Percentiles rank a stretch among this genome's conserved stretches.
phyloP scores from a whole-genome alignment of 805 yeast species.

The Teunomyces tritomae region DNA sequence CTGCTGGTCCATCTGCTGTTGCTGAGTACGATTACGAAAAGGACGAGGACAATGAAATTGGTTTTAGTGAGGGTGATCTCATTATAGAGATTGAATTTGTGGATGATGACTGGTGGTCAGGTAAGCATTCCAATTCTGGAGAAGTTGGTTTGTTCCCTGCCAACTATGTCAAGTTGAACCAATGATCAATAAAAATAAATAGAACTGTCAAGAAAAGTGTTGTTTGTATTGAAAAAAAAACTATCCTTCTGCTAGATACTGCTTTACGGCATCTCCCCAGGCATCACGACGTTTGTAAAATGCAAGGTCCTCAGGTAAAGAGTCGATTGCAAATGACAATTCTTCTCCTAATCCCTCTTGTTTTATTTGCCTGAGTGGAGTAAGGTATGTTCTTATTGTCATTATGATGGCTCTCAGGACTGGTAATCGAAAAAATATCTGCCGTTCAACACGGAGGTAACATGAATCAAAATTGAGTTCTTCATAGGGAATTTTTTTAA shows the following conservation, averaged over 20 bases:
- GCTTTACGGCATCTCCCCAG: slow-evolving; percentile 40
- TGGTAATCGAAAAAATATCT: slow-evolving; percentile 35
- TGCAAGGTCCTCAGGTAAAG: slow-evolving; percentile 37
- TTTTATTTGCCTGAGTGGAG: slow-evolving; percentile 27
- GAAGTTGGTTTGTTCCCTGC: slow-evolving; percentile 87
- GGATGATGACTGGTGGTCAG: slow-evolving; percentile 98
- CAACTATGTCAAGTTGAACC: slow-evolving; percentile 59
- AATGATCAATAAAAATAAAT: slow-evolving; percentile 4
- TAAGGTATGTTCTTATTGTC: slow-evolving; percentile 38
- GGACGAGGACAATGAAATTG: slow-evolving; percentile 86
- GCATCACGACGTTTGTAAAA: slow-evolving; percentile 33
- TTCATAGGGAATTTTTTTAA: slow-evolving; percentile 18
- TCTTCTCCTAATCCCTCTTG: slow-evolving; percentile 33
- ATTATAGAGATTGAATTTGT: slow-evolving; percentile 83
- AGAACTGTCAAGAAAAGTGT: not conserved
- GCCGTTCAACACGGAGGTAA: slow-evolving; percentile 37
- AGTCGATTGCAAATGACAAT: slow-evolving; percentile 31
- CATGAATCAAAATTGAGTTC: slow-evolving; percentile 37
- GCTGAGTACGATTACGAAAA: slow-evolving; percentile 85
- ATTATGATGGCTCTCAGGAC: slow-evolving; percentile 32
- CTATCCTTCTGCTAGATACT: slow-evolving; percentile 19
- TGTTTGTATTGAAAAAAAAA: not conserved
- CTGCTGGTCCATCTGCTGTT: slow-evolving; percentile 42
- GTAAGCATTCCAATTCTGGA: slow-evolving; percentile 64
- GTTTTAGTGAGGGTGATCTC: slow-evolving; percentile 78